phyloP scores from a whole-genome alignment of 2,329 filamentous ascomycete genomes.

The Alternaria ethzedia region DNA sequence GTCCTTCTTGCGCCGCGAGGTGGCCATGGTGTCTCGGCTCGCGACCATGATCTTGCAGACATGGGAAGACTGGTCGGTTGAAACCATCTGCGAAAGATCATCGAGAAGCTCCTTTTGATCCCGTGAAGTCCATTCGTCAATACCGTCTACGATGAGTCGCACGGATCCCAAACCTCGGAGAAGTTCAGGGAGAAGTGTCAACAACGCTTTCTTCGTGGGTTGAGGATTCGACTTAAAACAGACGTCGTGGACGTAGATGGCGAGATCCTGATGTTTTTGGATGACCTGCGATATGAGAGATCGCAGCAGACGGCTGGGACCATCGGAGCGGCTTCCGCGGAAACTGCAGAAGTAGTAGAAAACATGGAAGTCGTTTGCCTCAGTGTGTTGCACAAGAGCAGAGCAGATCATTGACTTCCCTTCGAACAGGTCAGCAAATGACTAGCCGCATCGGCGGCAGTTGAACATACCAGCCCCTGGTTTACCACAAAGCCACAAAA shows the following conservation, averaged over 20 bases:
- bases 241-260: neutral
- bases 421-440: neutral
- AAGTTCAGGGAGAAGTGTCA: neutral
- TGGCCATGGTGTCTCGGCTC: neutral
- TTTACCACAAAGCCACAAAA: neutral
- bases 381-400: neutral
- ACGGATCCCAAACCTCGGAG: neutral
- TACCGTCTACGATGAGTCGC: neutral
- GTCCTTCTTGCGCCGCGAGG: neutral
- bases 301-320: neutral
- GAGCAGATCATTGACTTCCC: neutral
- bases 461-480: neutral
- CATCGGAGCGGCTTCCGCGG: neutral
- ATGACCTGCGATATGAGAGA: neutral
- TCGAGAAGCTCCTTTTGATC: neutral
- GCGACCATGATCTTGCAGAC: neutral
- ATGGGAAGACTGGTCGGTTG: neutral
- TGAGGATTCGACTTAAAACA: neutral
- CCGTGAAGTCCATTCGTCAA: neutral
- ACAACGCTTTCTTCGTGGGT: neutral
- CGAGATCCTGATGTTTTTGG: neutral
- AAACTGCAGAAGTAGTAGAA: neutral
- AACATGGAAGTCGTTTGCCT: rapidly evolving
- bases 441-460: too few relatives aligned
- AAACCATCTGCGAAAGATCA: neutral